Evolutionary conservation across 768 basidiomycete species (phyloP), one percentile per base, ranked within the genome.

Genomic region (Amanita phalloides): DNA sequence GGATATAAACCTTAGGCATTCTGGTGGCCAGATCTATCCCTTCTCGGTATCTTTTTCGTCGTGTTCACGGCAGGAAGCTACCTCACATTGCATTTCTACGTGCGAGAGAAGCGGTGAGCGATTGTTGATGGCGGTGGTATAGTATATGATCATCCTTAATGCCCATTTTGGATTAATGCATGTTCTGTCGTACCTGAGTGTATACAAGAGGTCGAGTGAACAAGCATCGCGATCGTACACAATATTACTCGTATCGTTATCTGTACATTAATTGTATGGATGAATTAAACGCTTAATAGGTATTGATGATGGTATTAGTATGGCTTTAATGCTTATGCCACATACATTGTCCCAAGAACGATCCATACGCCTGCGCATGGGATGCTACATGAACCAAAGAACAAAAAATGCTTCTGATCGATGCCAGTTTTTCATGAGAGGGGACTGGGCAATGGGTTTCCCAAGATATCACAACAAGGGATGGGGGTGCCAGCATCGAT

Each of bases 1-100:
- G 21, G 10, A 10, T 44, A 23, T 53, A 23, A 33, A 14, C 20
- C 39, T 4, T 51, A 78, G 77, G 92, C 95, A 0, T 98, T 94
- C 74, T 99, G 96, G 96, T 98, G 90, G 90, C 96, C 96, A 0
- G 94, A 99, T 63, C 88, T 93, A 32, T 76, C 84, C 0, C 68
- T 93, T 0, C 74, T 98, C 4, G 86, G 75, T 5, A 89, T 92
- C 45, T 92, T 92, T 71, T 94, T 98, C 60, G 83, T 78, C 25
- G 67, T 73, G 2, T 92, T 93, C 66, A 91, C 86, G 4, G 63
- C 79, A 4, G 71, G 73, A 33, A 93, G 89, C 66, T 97, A 79
- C 65, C 56, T 91, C 49, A 82, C 80, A 44, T 71, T 97, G 25
- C 89, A 95, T 61, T 83, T 84, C 66, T 93, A 83, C 62, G 94